Evolutionary conservation across 2,329 filamentous ascomycete genomes (phyloP).

Genomic region (Xylariomycetidae sp.): DNA sequence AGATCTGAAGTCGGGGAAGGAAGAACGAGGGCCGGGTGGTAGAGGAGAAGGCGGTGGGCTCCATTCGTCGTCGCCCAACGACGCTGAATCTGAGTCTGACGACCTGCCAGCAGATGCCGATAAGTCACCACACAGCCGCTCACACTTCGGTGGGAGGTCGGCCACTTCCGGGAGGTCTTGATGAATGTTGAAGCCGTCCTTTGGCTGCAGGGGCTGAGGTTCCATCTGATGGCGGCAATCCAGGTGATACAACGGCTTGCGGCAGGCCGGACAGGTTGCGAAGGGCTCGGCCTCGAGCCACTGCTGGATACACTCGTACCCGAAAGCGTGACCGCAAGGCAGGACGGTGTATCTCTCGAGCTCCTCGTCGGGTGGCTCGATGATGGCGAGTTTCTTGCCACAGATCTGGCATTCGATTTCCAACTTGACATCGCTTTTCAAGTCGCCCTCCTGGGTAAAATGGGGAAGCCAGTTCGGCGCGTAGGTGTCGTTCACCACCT

Average conservation of each 20-base stretch:
- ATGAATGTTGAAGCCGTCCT: conserved; percentile 1
- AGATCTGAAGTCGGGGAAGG: too few species aligned
- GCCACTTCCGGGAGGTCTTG: too few species aligned
- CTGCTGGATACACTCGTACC: background rate
- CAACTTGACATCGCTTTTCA: background rate
- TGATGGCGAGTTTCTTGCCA: conserved; percentile 1
- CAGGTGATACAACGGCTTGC: background rate
- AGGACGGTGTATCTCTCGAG: conserved; percentile 1
- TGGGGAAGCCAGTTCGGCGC: conserved; percentile 2
- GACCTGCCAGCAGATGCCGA: too few species aligned
- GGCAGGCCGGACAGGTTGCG: conserved; percentile 3
- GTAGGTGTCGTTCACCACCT: too few species aligned
- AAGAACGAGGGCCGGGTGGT: too few species aligned
- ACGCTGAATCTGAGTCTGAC: too few species aligned
- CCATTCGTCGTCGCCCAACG: too few species aligned
- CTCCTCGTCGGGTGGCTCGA: conserved; percentile 1
- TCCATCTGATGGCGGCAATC: background rate
- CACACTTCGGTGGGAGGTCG: too few species aligned
- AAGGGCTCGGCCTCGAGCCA: background rate
- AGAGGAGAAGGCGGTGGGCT: too few species aligned
- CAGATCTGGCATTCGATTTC: conserved; percentile 3
- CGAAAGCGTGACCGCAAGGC: conserved; percentile 4
- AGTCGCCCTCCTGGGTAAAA: conserved; percentile 1
- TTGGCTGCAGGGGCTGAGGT: background rate
- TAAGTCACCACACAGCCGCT: too few species aligned